phyloP scores from a whole-genome alignment of 306 rosid genomes.

The Alnus glutinosa region DNA sequence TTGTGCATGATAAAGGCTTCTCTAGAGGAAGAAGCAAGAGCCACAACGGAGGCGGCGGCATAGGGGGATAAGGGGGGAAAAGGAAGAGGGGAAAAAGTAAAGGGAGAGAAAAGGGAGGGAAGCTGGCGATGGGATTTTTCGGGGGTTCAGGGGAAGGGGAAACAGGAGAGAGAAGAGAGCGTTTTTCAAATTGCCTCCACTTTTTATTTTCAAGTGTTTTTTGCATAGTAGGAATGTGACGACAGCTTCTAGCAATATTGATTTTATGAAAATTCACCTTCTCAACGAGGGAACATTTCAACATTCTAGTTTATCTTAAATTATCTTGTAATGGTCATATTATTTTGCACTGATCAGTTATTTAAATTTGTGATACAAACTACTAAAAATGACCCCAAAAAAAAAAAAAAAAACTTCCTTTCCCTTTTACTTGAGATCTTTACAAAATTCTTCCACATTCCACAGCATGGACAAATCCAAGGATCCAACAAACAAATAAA shows the following conservation, averaged over 20 bases:
- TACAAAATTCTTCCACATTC: slow-evolving; percentile 40
- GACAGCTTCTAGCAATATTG: neutral
- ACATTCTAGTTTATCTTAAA: neutral
- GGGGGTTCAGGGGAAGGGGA: too few relatives aligned
- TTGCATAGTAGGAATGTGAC: slow-evolving; percentile 1
- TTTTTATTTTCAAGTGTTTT: neutral
- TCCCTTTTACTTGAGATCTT: slow-evolving; percentile 28
- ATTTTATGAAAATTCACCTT: neutral
- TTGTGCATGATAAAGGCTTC: too few relatives aligned
- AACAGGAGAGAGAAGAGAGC: too few relatives aligned
- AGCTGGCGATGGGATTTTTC: too few relatives aligned
- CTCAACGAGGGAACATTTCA: neutral
- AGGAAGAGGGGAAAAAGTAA: too few relatives aligned
- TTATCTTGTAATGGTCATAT: neutral
- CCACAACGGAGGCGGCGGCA: too few relatives aligned
- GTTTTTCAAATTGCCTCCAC: neutral
- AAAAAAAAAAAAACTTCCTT: slow-evolving; percentile 14
- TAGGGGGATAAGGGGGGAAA: too few relatives aligned
- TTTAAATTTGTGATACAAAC: slow-evolving; percentile 3
- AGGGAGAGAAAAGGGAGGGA: too few relatives aligned
- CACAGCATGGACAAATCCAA: slow-evolving; percentile 30
- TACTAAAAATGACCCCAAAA: slow-evolving; percentile 3
- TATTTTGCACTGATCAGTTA: neutral
- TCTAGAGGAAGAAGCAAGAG: too few relatives aligned
- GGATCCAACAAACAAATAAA: slow-evolving; percentile 33